Evolutionary conservation across 2,329 filamentous ascomycete species (phyloP).

Genomic region (Penicillium sumatraense): DNA sequence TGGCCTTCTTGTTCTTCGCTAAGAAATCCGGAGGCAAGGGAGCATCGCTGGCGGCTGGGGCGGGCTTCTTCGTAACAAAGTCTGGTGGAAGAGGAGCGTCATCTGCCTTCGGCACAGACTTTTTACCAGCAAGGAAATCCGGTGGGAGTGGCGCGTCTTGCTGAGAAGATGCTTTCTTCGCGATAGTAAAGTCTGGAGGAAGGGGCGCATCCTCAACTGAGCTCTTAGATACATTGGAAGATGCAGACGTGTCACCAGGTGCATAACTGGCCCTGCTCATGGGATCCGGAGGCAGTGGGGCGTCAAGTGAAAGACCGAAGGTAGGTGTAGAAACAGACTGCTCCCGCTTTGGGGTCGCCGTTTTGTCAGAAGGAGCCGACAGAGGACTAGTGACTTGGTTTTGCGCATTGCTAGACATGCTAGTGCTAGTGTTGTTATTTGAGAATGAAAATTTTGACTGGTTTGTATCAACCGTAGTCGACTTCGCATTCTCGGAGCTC

Average conservation of each 20-base stretch:
- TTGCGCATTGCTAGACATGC: slow-evolving; percentile 14
- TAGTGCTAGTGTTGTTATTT: slow-evolving; percentile 23
- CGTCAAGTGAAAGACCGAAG: slow-evolving; percentile 35
- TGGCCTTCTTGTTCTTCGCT: slow-evolving; percentile 21
- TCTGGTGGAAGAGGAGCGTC: slow-evolving; percentile 32
- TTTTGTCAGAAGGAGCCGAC: slow-evolving; percentile 40
- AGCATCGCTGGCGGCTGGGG: slow-evolving; percentile 2
- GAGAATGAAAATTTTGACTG: slow-evolving; percentile 39
- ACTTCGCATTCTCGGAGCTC: neutral
- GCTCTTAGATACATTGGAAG: slow-evolving; percentile 47
- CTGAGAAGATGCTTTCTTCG: slow-evolving; percentile 6
- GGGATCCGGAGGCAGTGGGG: slow-evolving; percentile 52
- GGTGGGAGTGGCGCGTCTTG: slow-evolving; percentile 24
- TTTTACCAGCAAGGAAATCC: slow-evolving; percentile 21
- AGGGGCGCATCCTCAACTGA: slow-evolving; percentile 47
- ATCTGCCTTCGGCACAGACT: slow-evolving; percentile 16
- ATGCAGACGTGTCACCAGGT: slow-evolving; percentile 54
- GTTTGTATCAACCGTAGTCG: slow-evolving; percentile 31
- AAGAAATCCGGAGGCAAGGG: slow-evolving; percentile 17
- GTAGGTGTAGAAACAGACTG: slow-evolving; percentile 37
- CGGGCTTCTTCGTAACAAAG: slow-evolving; percentile 15
- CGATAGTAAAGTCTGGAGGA: slow-evolving; percentile 31
- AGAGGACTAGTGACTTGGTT: slow-evolving; percentile 33
- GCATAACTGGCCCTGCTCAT: slow-evolving; percentile 52
- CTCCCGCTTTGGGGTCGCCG: slow-evolving; percentile 40